phyloP scores from a whole-genome alignment of 257 asterid species.

The Penstemon eatonii region DNA sequence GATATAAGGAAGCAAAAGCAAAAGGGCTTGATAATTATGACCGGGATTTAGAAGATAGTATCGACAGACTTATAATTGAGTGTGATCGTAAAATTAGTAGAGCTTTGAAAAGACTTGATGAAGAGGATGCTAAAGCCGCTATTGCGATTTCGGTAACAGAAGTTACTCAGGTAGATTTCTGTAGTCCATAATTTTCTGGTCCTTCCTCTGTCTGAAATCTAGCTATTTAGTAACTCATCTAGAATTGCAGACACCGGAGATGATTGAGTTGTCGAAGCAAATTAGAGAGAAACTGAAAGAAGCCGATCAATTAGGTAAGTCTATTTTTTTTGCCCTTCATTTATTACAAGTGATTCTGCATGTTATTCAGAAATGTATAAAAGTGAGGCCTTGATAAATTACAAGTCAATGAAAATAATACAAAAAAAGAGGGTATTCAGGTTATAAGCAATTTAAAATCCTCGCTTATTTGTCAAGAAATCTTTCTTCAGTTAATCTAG shows the following conservation, averaged over 20 bases:
- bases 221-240: slow-evolving; percentile 18
- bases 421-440: slow-evolving; percentile 1
- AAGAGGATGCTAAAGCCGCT: slow-evolving; percentile 98
- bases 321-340: not conserved
- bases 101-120: slow-evolving; percentile 90
- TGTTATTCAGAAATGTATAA: not conserved
- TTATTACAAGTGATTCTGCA: not conserved
- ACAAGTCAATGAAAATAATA: not conserved
- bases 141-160: slow-evolving; percentile 92
- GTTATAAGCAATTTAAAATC: not conserved
- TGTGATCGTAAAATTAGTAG: slow-evolving; percentile 88
- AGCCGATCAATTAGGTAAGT: slow-evolving; percentile 71
- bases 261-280: slow-evolving; percentile 75
- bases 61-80: slow-evolving; percentile 93
- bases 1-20: slow-evolving; percentile 80
- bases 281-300: slow-evolving; percentile 83
- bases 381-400: not conserved
- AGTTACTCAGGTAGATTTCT: slow-evolving; percentile 67
- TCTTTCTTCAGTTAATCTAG: not conserved
- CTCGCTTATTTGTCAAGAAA: not conserved
- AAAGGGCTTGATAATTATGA: slow-evolving; percentile 88
- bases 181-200: slow-evolving; percentile 3
- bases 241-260: slow-evolving; percentile 68
- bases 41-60: slow-evolving; percentile 89
- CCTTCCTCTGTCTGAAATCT: slow-evolving; percentile 7